Evolutionary conservation across 345 rosid genomes (phyloP).

Genomic region (Gossypium herbaceum): DNA sequence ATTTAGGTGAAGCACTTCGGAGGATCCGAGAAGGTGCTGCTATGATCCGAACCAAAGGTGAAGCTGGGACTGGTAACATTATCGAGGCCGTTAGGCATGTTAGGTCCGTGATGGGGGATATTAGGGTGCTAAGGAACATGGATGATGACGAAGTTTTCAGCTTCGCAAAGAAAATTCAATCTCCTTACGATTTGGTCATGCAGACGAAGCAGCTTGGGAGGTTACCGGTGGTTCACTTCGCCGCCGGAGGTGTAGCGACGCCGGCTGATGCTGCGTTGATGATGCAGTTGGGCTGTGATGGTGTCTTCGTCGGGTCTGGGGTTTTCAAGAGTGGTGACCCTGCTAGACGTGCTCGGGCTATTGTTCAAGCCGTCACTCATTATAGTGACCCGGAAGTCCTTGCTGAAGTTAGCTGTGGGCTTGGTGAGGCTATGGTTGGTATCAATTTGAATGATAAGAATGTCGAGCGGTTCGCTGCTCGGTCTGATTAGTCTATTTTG

Average conservation of each 20-base stretch:
- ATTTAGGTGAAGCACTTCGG: conserved; percentile 71
- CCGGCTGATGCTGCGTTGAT: conserved; percentile 75
- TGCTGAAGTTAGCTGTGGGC: conserved; percentile 66
- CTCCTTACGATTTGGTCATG: conserved; percentile 61
- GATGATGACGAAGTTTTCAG: conserved; percentile 74
- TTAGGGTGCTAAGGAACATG: conserved; percentile 55
- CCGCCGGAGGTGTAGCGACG: conserved; percentile 72
- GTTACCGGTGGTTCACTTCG: conserved; percentile 69
- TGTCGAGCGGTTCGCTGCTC: conserved; percentile 69
- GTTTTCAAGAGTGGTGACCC: conserved; percentile 74
- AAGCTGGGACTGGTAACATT: conserved; percentile 77
- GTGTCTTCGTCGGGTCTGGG: conserved; percentile 67
- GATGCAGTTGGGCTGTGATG: conserved; percentile 78
- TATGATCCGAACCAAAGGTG: conserved; percentile 83
- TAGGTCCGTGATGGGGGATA: conserved; percentile 71
- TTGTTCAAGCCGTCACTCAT: conserved; percentile 69
- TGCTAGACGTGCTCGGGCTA: conserved; percentile 56
- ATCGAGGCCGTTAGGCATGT: conserved; percentile 82
- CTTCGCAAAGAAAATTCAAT: conserved; percentile 59
- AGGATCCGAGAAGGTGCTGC: conserved; percentile 79
- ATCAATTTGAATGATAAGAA: conserved; percentile 57
- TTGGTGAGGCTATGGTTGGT: conserved; percentile 79
- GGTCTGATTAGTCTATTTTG: conserved; percentile 41
- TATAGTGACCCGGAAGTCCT: conserved; percentile 55
- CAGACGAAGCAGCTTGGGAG: conserved; percentile 72